phyloP scores from a whole-genome alignment of 306 rosid species.

The Citrullus colocynthis region DNA sequence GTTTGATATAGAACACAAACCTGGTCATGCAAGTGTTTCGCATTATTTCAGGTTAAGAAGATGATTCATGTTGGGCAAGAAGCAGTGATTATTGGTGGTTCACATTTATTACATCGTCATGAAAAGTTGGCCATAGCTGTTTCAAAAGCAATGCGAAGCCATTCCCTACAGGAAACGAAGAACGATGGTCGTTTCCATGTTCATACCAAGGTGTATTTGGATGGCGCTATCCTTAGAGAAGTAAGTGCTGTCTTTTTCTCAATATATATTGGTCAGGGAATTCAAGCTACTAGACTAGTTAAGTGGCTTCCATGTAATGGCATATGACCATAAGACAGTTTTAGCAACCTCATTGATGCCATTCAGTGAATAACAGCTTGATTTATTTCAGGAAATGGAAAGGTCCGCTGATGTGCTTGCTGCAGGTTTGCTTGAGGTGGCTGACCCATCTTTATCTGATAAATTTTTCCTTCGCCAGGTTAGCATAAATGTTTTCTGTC shows the following conservation, averaged over 20 bases:
- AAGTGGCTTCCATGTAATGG: neutral
- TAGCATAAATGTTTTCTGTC: slow-evolving; percentile 4
- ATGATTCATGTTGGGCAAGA: slow-evolving; percentile 87
- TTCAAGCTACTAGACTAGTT: slow-evolving; percentile 11
- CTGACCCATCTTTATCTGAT: slow-evolving; percentile 87
- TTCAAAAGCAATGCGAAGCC: slow-evolving; percentile 93
- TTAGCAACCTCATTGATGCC: neutral
- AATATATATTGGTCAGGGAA: neutral
- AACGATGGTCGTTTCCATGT: slow-evolving; percentile 93
- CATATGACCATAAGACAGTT: neutral
- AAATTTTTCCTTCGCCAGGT: slow-evolving; percentile 81
- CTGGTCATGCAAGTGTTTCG: neutral
- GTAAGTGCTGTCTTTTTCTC: slow-evolving; percentile 31
- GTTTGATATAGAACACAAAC: neutral
- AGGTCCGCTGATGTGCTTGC: slow-evolving; percentile 91
- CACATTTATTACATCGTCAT: slow-evolving; percentile 74
- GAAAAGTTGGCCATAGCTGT: slow-evolving; percentile 95
- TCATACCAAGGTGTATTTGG: slow-evolving; percentile 83
- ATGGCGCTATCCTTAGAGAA: slow-evolving; percentile 88
- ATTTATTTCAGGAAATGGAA: slow-evolving; percentile 78
- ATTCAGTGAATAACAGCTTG: neutral
- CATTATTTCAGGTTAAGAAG: slow-evolving; percentile 53
- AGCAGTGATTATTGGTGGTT: slow-evolving; percentile 73
- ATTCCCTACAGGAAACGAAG: slow-evolving; percentile 96
- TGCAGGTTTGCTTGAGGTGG: slow-evolving; percentile 97